phyloP scores from a whole-genome alignment of 805 yeast genomes.

The Cephaloascus fragrans region DNA sequence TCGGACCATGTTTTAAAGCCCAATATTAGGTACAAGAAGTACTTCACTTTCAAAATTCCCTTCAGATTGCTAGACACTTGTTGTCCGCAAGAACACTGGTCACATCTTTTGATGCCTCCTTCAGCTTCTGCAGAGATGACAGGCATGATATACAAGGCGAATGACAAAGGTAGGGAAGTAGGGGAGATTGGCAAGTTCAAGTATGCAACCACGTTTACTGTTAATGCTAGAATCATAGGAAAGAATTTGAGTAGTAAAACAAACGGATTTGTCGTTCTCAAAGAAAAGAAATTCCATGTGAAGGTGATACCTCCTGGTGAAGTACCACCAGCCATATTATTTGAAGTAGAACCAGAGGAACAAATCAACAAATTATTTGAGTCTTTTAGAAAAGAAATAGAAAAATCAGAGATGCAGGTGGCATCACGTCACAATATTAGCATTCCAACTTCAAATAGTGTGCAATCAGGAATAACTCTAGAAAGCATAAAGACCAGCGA shows the following conservation, averaged over 20 bases:
- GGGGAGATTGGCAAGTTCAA: too few species aligned
- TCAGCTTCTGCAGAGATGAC: background rate
- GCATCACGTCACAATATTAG: background rate
- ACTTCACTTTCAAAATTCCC: background rate
- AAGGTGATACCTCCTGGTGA: slow-evolving; percentile 3
- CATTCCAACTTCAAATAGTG: too few species aligned
- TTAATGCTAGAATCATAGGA: too few species aligned
- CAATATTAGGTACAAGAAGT: background rate
- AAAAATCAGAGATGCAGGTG: slow-evolving; percentile 1
- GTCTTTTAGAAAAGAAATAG: background rate
- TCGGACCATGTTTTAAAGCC: background rate
- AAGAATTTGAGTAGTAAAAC: background rate
- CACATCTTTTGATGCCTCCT: background rate
- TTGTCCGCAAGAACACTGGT: background rate
- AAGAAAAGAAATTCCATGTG: background rate
- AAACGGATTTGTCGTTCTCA: background rate
- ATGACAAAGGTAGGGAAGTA: too few species aligned
- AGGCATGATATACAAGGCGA: background rate
- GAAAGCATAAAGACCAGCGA: too few species aligned
- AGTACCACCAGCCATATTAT: background rate
- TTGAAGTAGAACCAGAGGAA: background rate
- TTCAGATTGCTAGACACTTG: background rate
- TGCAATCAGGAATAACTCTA: too few species aligned
- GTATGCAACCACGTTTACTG: background rate
- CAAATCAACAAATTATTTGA: background rate